Evolutionary conservation across 768 basidiomycete genomes (phyloP).

Genomic region (Pulveroboletus sp.): DNA sequence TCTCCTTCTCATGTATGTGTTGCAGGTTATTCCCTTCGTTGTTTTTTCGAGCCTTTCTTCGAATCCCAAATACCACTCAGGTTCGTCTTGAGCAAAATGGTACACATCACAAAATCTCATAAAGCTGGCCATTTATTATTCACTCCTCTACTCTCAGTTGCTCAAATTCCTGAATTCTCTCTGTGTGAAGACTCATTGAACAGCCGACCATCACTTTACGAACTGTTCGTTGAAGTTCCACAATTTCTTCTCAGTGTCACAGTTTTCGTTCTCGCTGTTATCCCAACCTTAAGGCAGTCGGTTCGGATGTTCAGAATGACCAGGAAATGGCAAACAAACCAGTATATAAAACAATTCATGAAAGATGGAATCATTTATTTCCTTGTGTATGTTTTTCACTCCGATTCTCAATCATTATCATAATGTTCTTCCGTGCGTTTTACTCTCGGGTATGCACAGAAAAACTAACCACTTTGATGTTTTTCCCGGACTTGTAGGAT

Average conservation of each 20-base stretch:
- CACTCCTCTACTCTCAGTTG: background rate
- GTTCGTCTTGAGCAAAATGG: background rate
- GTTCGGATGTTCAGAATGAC: too few species aligned
- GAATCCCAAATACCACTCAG: background rate
- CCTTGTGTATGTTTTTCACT: background rate
- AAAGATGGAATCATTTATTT: constrained; percentile 11
- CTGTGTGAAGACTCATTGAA: too few species aligned
- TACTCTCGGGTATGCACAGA: too few species aligned
- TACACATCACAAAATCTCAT: background rate
- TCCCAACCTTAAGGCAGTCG: too few species aligned
- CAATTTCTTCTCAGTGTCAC: too few species aligned
- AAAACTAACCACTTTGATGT: background rate
- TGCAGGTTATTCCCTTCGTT: background rate
- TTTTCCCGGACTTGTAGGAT: background rate
- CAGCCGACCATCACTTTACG: too few species aligned
- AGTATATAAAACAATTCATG: constrained; percentile 2
- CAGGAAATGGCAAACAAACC: constrained; percentile 7
- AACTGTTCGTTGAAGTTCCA: too few species aligned
- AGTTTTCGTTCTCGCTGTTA: too few species aligned
- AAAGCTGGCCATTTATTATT: background rate
- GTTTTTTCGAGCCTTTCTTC: background rate
- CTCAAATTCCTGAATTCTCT: background rate
- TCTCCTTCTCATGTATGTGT: background rate
- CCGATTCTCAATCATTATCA: too few species aligned
- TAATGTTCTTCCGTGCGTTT: too few species aligned